A percentile compares a stretch with the other conserved stretches of the same genome.
These are phyloP conservation scores for Ogataea trehaloabstinens DNA, from an alignment of 805 yeast species.

Conservation along the genomic window DNA sequence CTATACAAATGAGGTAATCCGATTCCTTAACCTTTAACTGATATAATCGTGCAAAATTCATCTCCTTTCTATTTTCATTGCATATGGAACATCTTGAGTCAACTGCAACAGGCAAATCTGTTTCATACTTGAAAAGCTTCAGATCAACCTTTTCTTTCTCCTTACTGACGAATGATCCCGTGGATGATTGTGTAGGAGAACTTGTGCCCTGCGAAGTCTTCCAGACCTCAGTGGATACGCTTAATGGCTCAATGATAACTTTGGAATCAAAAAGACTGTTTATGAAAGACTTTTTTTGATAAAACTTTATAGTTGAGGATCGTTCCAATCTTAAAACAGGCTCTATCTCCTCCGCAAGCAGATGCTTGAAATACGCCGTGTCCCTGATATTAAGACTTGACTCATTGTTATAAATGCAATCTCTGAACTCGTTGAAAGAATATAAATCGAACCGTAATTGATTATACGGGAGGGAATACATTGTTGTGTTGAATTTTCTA, in stretches of 20 bases:
- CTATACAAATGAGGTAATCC: constrained; percentile 72
- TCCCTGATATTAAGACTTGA: constrained; percentile 37
- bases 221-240: constrained; percentile 77
- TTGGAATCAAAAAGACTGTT: constrained; percentile 72
- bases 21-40: constrained; percentile 46
- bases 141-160: constrained; percentile 15
- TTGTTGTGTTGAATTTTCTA: constrained; percentile 16
- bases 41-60: constrained; percentile 75
- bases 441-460: constrained; percentile 43
- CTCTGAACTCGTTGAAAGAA: constrained; percentile 44
- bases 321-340: constrained; percentile 62
- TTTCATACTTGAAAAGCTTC: constrained; percentile 24
- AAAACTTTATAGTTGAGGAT: constrained; percentile 65
- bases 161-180: constrained; percentile 15
- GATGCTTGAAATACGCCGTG: constrained; percentile 57
- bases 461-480: constrained; percentile 32
- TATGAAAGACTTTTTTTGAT: constrained; percentile 56
- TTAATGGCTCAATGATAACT: constrained; percentile 81
- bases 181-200: constrained; percentile 5
- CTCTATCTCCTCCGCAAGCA: constrained; percentile 77
- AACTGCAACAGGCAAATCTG: constrained; percentile 69
- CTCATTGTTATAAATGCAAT: constrained; percentile 30
- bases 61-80: constrained; percentile 71
- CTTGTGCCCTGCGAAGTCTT: constrained; percentile 33
- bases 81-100: constrained; percentile 78